These are phyloP conservation scores for Stemphylium vesicarium DNA, from an alignment of 2,329 filamentous ascomycete genomes.

Conservation along the genomic window DNA sequence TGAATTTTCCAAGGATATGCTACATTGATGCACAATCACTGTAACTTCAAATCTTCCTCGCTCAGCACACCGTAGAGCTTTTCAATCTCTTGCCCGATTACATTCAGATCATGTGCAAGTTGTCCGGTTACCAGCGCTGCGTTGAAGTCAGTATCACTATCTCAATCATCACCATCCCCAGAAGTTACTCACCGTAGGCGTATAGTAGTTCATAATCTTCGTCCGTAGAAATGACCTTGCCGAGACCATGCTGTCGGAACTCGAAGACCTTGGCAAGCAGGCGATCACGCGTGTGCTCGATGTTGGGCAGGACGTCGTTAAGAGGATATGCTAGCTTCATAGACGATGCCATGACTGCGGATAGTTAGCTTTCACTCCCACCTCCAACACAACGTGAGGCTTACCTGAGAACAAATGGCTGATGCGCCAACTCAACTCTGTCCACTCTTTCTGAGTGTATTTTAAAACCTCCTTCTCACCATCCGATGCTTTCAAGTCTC, in stretches of 20 bases:
- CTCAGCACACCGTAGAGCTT: constrained; percentile 66
- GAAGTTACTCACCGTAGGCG: constrained; percentile 71
- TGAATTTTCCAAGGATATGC: too few species aligned
- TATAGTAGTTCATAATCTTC: constrained; percentile 91
- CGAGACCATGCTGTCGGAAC: constrained; percentile 74
- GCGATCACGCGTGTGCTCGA: constrained; percentile 79
- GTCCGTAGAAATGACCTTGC: constrained; percentile 63
- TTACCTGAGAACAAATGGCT: constrained; percentile 77
- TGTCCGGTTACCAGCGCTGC: constrained; percentile 68
- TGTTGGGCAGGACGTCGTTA: constrained; percentile 84
- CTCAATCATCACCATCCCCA: neutral
- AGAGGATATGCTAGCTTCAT: constrained; percentile 95
- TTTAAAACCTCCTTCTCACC: constrained; percentile 82
- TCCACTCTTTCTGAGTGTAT: constrained; percentile 80
- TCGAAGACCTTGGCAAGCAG: constrained; percentile 86
- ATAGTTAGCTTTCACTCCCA: constrained; percentile 17
- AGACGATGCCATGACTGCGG: constrained; percentile 79
- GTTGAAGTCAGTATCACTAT: constrained; percentile 12
- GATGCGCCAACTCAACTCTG: constrained; percentile 82
- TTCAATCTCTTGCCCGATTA: constrained; percentile 63
- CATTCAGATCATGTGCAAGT: constrained; percentile 61
- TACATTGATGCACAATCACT: constrained; percentile 31
- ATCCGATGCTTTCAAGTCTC: constrained; percentile 74
- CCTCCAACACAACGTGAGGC: constrained; percentile 20
- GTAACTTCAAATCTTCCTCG: constrained; percentile 65